Percentiles rank a stretch among this genome's conserved stretches.
These are phyloP conservation scores for Hemileccinum impolitum DNA, from an alignment of 768 basidiomycete species.

Conservation along the genomic window DNA sequence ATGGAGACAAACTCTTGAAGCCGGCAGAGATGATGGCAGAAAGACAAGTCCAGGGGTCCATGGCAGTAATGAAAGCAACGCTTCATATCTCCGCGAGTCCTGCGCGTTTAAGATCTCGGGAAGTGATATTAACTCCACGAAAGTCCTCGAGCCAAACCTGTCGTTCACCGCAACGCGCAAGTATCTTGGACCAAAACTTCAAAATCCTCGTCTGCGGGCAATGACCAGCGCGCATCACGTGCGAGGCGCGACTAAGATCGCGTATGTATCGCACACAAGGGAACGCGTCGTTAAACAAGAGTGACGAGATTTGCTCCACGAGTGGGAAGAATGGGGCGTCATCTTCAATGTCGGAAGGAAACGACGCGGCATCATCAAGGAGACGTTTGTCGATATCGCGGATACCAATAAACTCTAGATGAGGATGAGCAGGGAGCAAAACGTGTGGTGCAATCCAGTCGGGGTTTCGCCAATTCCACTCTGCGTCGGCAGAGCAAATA, in stretches of 20 bases:
- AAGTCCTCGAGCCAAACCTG: slow-evolving; percentile 68
- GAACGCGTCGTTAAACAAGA: slow-evolving; percentile 58
- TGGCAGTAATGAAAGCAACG: neutral
- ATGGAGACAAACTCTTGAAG: slow-evolving; percentile 4
- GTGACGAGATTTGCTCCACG: slow-evolving; percentile 58
- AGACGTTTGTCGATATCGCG: slow-evolving; percentile 67
- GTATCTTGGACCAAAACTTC: slow-evolving; percentile 50
- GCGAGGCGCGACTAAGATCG: slow-evolving; percentile 61
- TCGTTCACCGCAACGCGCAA: slow-evolving; percentile 47
- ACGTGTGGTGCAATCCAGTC: slow-evolving; percentile 82
- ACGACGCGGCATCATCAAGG: slow-evolving; percentile 39
- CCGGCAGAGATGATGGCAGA: neutral
- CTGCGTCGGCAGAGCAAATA: slow-evolving; percentile 73
- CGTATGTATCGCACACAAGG: slow-evolving; percentile 57
- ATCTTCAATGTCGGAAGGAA: slow-evolving; percentile 31
- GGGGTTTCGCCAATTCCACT: slow-evolving; percentile 77
- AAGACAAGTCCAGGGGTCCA: neutral
- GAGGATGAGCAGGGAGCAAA: slow-evolving; percentile 60
- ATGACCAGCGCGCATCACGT: slow-evolving; percentile 43
- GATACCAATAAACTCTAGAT: slow-evolving; percentile 64
- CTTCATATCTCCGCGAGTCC: slow-evolving; percentile 20
- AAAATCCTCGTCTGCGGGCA: slow-evolving; percentile 34
- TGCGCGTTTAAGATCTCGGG: slow-evolving; percentile 39
- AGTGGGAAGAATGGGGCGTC: slow-evolving; percentile 62
- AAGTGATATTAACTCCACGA: slow-evolving; percentile 54